These are phyloP conservation scores for Termitomyces sp. DNA, from an alignment of 768 basidiomycete genomes.

Conservation along the genomic window DNA sequence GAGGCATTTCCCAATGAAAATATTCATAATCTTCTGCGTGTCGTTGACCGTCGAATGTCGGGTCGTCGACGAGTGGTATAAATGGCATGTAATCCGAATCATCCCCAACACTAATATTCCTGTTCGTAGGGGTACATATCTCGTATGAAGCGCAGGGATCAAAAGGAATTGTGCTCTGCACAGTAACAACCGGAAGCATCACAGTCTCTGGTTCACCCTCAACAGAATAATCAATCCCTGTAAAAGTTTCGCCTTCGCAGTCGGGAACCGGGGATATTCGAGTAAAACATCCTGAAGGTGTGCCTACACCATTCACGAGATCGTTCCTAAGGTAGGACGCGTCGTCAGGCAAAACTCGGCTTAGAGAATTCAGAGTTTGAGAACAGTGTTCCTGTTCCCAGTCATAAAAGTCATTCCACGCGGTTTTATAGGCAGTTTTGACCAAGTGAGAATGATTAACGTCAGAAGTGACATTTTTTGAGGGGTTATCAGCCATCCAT, in stretches of 20 bases:
- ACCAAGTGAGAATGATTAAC: conserved; percentile 1
- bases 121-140: conserved; percentile 44
- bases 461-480: not conserved
- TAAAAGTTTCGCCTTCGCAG: conserved; percentile 10
- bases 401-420: conserved; percentile 18
- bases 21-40: conserved; percentile 38
- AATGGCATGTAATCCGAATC: conserved; percentile 55
- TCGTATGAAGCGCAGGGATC: conserved; percentile 43
- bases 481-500: conserved; percentile 3
- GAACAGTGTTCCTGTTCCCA: conserved; percentile 19
- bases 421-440: conserved; percentile 6
- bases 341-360: conserved; percentile 1
- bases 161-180: conserved; percentile 11
- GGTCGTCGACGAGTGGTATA: conserved; percentile 60
- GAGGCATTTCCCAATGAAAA: conserved; percentile 45
- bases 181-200: conserved; percentile 8
- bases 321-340: not conserved
- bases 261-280: not conserved
- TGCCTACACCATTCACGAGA: not conserved
- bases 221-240: conserved; percentile 8
- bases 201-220: conserved; percentile 2
- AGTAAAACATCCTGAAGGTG: not conserved
- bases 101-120: conserved; percentile 50
- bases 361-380: conserved; percentile 12
- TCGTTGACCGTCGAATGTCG: conserved; percentile 34